phyloP scores from a whole-genome alignment of 495 filamentous ascomycete species.

The Penicillium canescens region DNA sequence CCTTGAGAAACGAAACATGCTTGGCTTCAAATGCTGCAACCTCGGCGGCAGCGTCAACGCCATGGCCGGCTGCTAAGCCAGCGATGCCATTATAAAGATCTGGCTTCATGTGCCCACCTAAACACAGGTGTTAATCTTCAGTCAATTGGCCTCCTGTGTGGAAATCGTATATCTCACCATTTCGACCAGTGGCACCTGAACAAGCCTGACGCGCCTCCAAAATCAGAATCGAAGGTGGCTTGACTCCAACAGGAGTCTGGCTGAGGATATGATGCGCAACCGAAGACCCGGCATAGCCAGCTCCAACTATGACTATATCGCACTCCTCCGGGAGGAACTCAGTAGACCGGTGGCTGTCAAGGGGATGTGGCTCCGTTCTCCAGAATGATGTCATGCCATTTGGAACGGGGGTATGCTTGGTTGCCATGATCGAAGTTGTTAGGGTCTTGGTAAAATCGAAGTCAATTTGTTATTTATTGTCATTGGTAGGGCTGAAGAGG shows the following conservation, averaged over 20 bases:
- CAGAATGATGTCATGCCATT: constrained; percentile 72
- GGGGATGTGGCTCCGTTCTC: constrained; percentile 56
- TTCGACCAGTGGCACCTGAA: constrained; percentile 76
- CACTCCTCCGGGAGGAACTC: constrained; percentile 56
- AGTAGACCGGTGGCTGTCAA: constrained; percentile 64
- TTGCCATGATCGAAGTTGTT: constrained; percentile 1
- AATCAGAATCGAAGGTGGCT: constrained; percentile 57
- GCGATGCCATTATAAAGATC: constrained; percentile 33
- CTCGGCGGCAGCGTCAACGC: constrained; percentile 33
- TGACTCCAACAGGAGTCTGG: constrained; percentile 36
- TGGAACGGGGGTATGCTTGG: constrained; percentile 29
- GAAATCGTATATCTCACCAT: constrained; percentile 22
- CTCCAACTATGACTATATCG: constrained; percentile 72
- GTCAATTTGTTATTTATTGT: background rate
- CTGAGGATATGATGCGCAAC: constrained; percentile 61
- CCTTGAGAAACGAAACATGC: constrained; percentile 27
- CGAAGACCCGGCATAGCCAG: constrained; percentile 69
- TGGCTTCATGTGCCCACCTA: constrained; percentile 40
- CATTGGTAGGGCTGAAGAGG: background rate
- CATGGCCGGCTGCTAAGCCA: constrained; percentile 24
- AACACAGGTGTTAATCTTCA: background rate
- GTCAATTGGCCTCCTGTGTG: background rate
- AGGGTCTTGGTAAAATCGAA: background rate
- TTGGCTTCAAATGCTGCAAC: constrained; percentile 33
- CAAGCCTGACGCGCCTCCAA: constrained; percentile 81